Percentiles rank a stretch among this genome's conserved stretches.
phyloP scores from a whole-genome alignment of 2,329 filamentous ascomycete genomes.

The Neonectria magnoliae region DNA sequence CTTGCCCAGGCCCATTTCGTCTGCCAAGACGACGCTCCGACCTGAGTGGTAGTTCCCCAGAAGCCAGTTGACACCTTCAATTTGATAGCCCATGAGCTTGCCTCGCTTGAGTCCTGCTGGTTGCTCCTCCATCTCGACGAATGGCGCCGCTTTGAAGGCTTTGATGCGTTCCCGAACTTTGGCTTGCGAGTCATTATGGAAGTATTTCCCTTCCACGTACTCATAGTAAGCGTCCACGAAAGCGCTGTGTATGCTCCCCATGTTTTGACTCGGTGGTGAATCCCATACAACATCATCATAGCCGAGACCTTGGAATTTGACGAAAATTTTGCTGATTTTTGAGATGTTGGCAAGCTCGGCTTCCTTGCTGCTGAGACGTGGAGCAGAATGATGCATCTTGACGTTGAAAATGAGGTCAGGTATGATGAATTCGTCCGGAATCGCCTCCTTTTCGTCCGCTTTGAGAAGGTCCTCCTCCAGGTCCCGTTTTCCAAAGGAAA shows the following conservation, averaged over 20 bases:
- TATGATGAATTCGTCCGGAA: slow-evolving; percentile 86
- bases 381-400: slow-evolving; percentile 60
- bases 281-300: slow-evolving; percentile 97
- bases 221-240: slow-evolving; percentile 88
- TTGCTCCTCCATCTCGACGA: slow-evolving; percentile 76
- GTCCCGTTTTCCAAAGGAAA: slow-evolving; percentile 79
- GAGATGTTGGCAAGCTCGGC: slow-evolving; percentile 77
- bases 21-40: slow-evolving; percentile 89
- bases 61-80: slow-evolving; percentile 95
- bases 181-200: slow-evolving; percentile 64
- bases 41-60: slow-evolving; percentile 86
- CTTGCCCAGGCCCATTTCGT: slow-evolving; percentile 98
- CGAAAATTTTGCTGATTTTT: slow-evolving; percentile 77
- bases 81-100: slow-evolving; percentile 90
- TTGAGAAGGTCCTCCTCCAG: slow-evolving; percentile 67
- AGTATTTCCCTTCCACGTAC: slow-evolving; percentile 82
- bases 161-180: slow-evolving; percentile 74
- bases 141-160: slow-evolving; percentile 72
- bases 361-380: slow-evolving; percentile 67
- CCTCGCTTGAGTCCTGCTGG: slow-evolving; percentile 79
- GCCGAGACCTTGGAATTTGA: slow-evolving; percentile 92
- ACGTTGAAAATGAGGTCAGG: slow-evolving; percentile 91
- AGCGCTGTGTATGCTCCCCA: slow-evolving; percentile 75
- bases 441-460: slow-evolving; percentile 78
- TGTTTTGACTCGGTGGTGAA: slow-evolving; percentile 74